phyloP scores from a whole-genome alignment of 306 rosid species.

The Trifolium subterraneum region DNA sequence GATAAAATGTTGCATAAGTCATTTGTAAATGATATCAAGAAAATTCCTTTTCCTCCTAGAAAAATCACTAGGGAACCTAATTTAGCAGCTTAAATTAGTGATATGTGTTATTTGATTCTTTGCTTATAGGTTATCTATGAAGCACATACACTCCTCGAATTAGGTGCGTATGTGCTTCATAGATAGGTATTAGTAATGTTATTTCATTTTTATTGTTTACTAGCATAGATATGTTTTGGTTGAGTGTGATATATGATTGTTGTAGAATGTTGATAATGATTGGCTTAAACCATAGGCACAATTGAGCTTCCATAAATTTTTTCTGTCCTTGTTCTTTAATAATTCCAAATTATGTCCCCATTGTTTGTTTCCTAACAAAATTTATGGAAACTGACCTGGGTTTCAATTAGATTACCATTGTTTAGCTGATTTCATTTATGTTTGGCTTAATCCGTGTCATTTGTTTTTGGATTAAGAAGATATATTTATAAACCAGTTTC shows the following conservation, averaged over 20 bases:
- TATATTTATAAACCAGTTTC: not conserved
- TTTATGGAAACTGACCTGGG: too few relatives aligned
- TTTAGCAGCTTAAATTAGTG: not conserved
- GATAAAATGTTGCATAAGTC: constrained; percentile 66
- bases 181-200: not conserved
- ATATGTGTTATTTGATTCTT: not conserved
- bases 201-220: not conserved
- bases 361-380: too few relatives aligned
- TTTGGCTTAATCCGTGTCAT: not conserved
- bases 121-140: not conserved
- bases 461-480: constrained; percentile 1
- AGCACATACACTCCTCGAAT: too few relatives aligned
- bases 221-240: not conserved
- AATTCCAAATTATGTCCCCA: too few relatives aligned
- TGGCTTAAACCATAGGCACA: not conserved
- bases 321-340: not conserved
- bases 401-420: too few relatives aligned
- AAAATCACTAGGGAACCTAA: constrained; percentile 18
- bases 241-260: not conserved
- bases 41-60: constrained; percentile 47
- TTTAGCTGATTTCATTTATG: too few relatives aligned
- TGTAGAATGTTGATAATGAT: not conserved
- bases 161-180: too few relatives aligned
- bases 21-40: constrained; percentile 57
- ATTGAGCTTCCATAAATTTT: not conserved